These are phyloP conservation scores for Chaetomium tenue DNA, from an alignment of 495 filamentous ascomycete genomes.

Conservation along the genomic window DNA sequence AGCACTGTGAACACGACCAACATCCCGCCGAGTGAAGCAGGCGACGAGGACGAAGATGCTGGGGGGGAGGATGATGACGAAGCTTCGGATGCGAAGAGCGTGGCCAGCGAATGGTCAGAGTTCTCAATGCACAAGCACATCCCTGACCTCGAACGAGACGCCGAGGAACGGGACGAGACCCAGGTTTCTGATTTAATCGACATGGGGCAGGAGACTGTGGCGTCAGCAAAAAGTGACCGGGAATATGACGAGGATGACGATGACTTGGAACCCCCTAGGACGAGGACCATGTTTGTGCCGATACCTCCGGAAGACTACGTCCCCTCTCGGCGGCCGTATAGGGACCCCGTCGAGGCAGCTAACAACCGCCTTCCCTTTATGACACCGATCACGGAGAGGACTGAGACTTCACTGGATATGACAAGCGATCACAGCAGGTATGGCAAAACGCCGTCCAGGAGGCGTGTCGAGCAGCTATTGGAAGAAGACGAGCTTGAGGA, in stretches of 20 bases:
- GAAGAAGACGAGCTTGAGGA: constrained; percentile 35
- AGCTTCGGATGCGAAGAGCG: constrained; percentile 55
- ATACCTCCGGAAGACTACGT: constrained; percentile 84
- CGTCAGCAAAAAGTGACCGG: neutral
- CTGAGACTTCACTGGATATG: constrained; percentile 76
- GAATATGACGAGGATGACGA: constrained; percentile 35
- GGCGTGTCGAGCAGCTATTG: constrained; percentile 25
- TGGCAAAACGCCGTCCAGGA: constrained; percentile 72
- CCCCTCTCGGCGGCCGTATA: constrained; percentile 68
- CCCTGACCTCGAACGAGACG: constrained; percentile 44
- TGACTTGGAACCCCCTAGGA: constrained; percentile 41
- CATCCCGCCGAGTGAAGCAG: constrained; percentile 47
- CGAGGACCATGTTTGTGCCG: constrained; percentile 54
- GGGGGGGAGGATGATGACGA: constrained; percentile 63
- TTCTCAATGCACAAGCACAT: constrained; percentile 74
- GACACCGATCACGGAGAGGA: constrained; percentile 96
- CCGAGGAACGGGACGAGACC: constrained; percentile 27
- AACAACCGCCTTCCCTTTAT: constrained; percentile 93
- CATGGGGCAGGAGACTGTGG: constrained; percentile 29
- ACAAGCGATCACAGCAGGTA: constrained; percentile 57
- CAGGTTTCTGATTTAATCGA: constrained; percentile 38
- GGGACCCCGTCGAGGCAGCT: constrained; percentile 69
- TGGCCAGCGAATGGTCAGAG: constrained; percentile 75
- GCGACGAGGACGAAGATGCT: constrained; percentile 34
- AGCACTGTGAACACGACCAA: constrained; percentile 63